Evolutionary conservation across 2,329 filamentous ascomycete genomes (phyloP), one percentile per base, ranked within the genome.

Genomic region (Thelonectria discophora): DNA sequence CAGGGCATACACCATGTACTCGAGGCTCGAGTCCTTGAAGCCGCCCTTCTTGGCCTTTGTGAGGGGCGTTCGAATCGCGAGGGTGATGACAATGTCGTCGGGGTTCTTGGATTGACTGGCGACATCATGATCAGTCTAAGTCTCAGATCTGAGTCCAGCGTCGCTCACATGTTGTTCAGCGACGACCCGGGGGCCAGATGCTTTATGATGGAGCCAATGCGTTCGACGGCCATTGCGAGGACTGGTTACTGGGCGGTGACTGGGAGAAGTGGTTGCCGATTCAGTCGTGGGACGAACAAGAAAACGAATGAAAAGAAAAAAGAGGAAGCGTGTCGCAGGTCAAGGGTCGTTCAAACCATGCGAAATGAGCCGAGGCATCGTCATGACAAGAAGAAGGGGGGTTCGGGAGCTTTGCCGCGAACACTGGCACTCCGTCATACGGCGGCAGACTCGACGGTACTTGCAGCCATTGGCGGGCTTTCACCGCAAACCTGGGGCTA

Each of bases 51-150:
- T 85, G 54, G 87, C 93, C 82, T 97, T 98, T 75, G 90, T 85
- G 65, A 99, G 85, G 1, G 95, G 93, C 27, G 94, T 97, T 58
- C 95, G 91, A 72, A 94, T 83, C 27, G 94, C 94, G 60, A 96
- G 87, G 8, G 95, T 99, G 75, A 98, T 97, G 76, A 99, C 95
- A 56, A 99, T 86, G 82, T 99, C 95, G 77, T 98, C 94, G 69
- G 94, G 88, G 78, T 97, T 96, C 84, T 98, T 94, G 71, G 92
- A 88, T 60, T 92, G 93, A 74, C 93, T 97, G 61, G 47, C 21
- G n/a, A n/a, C 21, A n/a, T 24, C 40, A 50, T 50, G 46, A 53
- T 42, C 46, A 47, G 40, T 20, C 39, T 3, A 8, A 20, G n/a
- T 42, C n/a, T 17, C 17, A 3, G 6, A 9, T 39, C n/a, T 24